These are phyloP conservation scores for Tylopilus sp. DNA, from an alignment of 1,284 basidiomycete genomes.

Conservation along the genomic window DNA sequence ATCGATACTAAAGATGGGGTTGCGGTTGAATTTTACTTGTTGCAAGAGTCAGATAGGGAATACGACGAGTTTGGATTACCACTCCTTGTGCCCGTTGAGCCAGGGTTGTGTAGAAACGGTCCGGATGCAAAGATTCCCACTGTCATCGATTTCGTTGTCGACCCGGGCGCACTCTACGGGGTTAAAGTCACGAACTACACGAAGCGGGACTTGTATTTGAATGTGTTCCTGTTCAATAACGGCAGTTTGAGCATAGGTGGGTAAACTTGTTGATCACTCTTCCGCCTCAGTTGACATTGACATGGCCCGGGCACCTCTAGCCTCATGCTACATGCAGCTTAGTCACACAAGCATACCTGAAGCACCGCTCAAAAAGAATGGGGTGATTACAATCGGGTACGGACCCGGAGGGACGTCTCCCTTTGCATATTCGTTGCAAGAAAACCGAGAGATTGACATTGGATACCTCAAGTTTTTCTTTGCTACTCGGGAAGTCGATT, in stretches of 20 bases:
- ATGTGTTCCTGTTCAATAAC: conserved; percentile 37
- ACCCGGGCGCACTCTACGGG: conserved; percentile 18
- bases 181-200: conserved; percentile 35
- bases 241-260: conserved; percentile 28
- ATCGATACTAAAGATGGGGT: conserved; percentile 4
- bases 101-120: conserved; percentile 14
- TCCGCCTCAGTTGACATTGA: background rate
- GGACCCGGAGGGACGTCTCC: conserved; percentile 24
- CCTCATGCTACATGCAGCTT: conserved; percentile 22
- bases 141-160: conserved; percentile 33
- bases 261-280: background rate
- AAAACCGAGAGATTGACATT: conserved; percentile 27
- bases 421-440: conserved; percentile 16
- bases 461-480: conserved; percentile 36
- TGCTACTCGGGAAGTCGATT: conserved; percentile 24
- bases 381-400: conserved; percentile 30
- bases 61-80: conserved; percentile 20
- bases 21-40: conserved; percentile 25
- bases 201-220: conserved; percentile 27
- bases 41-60: conserved; percentile 2
- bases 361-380: conserved; percentile 14
- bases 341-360: conserved; percentile 4
- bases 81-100: conserved; percentile 10
- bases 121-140: background rate
- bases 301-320: conserved; percentile 12